phyloP scores from a whole-genome alignment of 2,329 filamentous ascomycete species.

The Verticillium nonalfalfae region DNA sequence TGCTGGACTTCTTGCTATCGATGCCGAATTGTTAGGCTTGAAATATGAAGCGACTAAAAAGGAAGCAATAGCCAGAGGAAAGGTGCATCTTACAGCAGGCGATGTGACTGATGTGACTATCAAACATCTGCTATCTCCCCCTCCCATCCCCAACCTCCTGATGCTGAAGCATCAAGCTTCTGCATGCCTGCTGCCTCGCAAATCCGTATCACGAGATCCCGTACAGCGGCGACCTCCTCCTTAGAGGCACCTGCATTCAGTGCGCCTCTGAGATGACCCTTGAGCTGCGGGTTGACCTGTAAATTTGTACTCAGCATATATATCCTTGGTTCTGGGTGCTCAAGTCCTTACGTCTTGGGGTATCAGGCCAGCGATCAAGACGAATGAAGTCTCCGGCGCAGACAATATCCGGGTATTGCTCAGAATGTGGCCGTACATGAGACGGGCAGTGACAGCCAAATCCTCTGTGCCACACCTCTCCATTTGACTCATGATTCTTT shows the following conservation, averaged over 20 bases:
- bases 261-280: constrained; percentile 44
- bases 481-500: constrained; percentile 40
- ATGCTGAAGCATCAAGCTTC: constrained; percentile 22
- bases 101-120: neutral
- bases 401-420: constrained; percentile 40
- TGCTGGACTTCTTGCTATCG: too few relatives aligned
- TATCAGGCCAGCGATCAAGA: constrained; percentile 43
- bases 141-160: constrained; percentile 39
- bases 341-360: constrained; percentile 39
- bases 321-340: neutral
- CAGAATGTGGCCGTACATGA: constrained; percentile 43
- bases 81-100: too few relatives aligned
- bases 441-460: constrained; percentile 36
- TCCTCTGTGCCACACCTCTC: constrained; percentile 42
- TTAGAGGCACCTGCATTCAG: constrained; percentile 41
- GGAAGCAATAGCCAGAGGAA: too few relatives aligned
- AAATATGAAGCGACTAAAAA: too few relatives aligned
- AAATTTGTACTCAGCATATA: constrained; percentile 2
- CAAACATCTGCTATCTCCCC: constrained; percentile 34
- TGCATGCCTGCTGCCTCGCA: constrained; percentile 41
- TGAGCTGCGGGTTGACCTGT: constrained; percentile 45
- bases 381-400: constrained; percentile 40
- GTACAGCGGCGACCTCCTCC: constrained; percentile 41
- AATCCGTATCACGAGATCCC: constrained; percentile 35
- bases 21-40: too few relatives aligned